phyloP scores from a whole-genome alignment of 2,329 filamentous ascomycete species.

The Botrytis paeoniae region DNA sequence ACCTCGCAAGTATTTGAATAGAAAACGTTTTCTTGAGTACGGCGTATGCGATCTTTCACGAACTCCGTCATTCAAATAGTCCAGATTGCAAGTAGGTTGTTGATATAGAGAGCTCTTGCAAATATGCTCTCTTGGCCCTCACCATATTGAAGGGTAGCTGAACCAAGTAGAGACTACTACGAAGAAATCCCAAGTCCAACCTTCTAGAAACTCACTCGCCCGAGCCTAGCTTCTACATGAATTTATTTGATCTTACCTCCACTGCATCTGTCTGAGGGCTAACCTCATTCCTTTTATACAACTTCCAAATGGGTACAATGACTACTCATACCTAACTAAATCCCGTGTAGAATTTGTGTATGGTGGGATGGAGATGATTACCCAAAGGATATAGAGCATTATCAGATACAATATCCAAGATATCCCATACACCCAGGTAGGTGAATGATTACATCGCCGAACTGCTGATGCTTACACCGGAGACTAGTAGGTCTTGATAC shows the following conservation, averaged over 20 bases:
- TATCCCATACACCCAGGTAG: background rate
- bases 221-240: background rate
- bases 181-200: background rate
- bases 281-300: background rate
- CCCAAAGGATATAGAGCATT: no score
- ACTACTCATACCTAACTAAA: background rate
- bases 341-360: background rate
- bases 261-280: background rate
- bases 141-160: background rate
- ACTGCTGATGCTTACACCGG: background rate
- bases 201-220: background rate
- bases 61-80: background rate
- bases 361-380: background rate
- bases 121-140: background rate
- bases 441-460: background rate
- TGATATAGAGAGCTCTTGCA: background rate
- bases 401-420: background rate
- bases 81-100: background rate
- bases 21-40: background rate
- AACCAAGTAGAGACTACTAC: background rate
- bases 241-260: background rate
- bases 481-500: background rate
- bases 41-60: background rate
- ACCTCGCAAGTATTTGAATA: background rate
- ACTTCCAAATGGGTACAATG: background rate